phyloP scores from a whole-genome alignment of 768 basidiomycete genomes.

The Amanita rubescens region DNA sequence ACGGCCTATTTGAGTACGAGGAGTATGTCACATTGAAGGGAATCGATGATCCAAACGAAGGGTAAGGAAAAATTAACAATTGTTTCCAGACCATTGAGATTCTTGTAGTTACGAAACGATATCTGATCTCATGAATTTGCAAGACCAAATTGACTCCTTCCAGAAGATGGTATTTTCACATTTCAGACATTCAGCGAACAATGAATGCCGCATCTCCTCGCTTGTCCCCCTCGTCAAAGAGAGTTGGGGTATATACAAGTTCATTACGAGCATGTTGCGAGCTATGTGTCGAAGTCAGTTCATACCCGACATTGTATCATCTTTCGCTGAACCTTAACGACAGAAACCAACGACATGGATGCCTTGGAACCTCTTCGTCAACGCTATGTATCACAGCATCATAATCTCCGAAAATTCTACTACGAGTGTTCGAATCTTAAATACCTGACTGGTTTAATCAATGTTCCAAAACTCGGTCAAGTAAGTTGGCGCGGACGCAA shows the following conservation, averaged over 20 bases:
- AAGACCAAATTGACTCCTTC: constrained; percentile 98
- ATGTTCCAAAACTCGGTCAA: constrained; percentile 94
- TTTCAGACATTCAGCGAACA: constrained; percentile 86
- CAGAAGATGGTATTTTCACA: constrained; percentile 96
- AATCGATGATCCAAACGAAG: constrained; percentile 98
- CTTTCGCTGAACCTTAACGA: neutral
- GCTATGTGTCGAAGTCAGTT: constrained; percentile 88
- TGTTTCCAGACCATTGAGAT: constrained; percentile 9
- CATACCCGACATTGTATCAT: constrained; percentile 4
- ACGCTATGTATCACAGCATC: constrained; percentile 87
- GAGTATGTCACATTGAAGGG: constrained; percentile 97
- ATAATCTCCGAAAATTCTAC: constrained; percentile 93
- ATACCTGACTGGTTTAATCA: constrained; percentile 94
- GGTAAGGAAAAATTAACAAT: constrained; percentile 44
- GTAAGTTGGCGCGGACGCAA: constrained; percentile 33
- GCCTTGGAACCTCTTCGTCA: constrained; percentile 83
- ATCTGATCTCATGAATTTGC: constrained; percentile 92
- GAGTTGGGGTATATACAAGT: constrained; percentile 98
- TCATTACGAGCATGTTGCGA: constrained; percentile 97
- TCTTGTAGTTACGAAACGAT: constrained; percentile 88
- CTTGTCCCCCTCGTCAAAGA: constrained; percentile 97
- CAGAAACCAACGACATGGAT: constrained; percentile 86
- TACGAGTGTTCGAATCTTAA: constrained; percentile 99
- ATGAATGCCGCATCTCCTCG: constrained; percentile 95
- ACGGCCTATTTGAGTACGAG: constrained; percentile 98